Evolutionary conservation across 495 filamentous ascomycete genomes (phyloP), one percentile per base, ranked within the genome.

Genomic region (Ascodesmis nigricans): DNA sequence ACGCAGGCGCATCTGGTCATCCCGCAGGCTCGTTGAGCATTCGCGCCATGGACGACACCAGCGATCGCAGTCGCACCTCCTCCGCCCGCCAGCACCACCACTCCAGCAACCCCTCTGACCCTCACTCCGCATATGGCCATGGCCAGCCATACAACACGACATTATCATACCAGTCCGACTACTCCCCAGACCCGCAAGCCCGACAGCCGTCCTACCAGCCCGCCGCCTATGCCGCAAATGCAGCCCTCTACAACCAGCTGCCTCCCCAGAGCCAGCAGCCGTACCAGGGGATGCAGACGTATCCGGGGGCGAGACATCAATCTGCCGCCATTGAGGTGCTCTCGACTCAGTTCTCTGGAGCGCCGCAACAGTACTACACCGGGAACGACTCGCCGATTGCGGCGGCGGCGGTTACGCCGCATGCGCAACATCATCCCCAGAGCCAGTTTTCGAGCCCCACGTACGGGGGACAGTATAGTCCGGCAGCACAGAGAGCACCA

Each of bases 221-320:
- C n/a, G n/a, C 60, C 20, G 58, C 62, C 27, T 76, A 76, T 43
- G 61, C 63, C 29, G 59, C 71, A 37, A 65, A 67, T 33, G n/a
- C n/a, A n/a, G n/a, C n/a, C n/a, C 67, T 87, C 55, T 71, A 87
- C 59, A 91, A 91, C 60, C 73, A 71, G 58, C 70, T 83, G 38
- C 61, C 65, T 54, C 73, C 76, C 57, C 64, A 72, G 45, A 61
- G 73, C 45, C 59, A 62, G 49, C 61, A 64, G 39, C 66, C 73
- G 41, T 91, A 91, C 59, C 75, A 81, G 55, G 60, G 72, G 43
- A 68, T 71, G 55, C 67, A 77, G 58, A 76, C 75, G 55, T 91
- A 81, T 58, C 61, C 66, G 43, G 61, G 71, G 50, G n/a, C n/a
- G n/a, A n/a, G n/a, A n/a, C 75, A 79, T 61, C 78, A 76, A 45